phyloP scores from a whole-genome alignment of 768 basidiomycete genomes.

The Agrocybe praecox region DNA sequence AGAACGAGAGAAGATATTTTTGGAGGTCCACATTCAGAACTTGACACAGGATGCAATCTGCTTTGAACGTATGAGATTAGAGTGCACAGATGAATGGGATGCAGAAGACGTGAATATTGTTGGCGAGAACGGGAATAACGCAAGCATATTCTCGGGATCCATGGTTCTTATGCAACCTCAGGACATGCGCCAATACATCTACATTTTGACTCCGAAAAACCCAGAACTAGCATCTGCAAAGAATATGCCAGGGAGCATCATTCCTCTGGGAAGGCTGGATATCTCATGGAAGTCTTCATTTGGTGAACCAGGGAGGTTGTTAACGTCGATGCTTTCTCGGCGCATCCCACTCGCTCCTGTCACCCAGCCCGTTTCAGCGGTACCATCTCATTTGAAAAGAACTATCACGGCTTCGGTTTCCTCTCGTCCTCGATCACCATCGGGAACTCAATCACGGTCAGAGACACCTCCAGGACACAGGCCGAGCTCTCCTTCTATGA shows the following conservation, averaged over 20 bases:
- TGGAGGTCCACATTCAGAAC: conserved; percentile 94
- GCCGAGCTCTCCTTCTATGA: conserved; percentile 45
- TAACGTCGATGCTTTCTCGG: conserved; percentile 89
- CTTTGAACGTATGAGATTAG: conserved; percentile 82
- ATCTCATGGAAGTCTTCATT: conserved; percentile 86
- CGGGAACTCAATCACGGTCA: conserved; percentile 47
- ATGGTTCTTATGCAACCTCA: conserved; percentile 80
- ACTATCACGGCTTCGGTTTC: conserved; percentile 39
- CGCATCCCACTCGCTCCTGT: conserved; percentile 61
- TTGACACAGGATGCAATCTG: conserved; percentile 74
- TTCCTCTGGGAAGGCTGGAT: conserved; percentile 86
- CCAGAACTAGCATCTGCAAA: conserved; percentile 45
- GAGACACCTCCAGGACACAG: conserved; percentile 49
- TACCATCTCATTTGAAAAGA: conserved; percentile 79
- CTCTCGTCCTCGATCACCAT: conserved; percentile 62
- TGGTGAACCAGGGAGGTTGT: conserved; percentile 83
- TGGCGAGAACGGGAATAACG: conserved; percentile 25
- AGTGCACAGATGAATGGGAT: conserved; percentile 69
- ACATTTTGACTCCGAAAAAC: conserved; percentile 64
- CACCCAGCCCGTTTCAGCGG: conserved; percentile 64
- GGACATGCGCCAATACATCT: conserved; percentile 87
- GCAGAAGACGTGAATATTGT: conserved; percentile 56
- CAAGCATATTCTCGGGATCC: conserved; percentile 58
- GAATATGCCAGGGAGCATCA: conserved; percentile 66
- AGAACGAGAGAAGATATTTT: conserved; percentile 82